These are phyloP conservation scores for Didymellaceae sp. DNA, from an alignment of 2,329 filamentous ascomycete species.

Conservation along the genomic window DNA sequence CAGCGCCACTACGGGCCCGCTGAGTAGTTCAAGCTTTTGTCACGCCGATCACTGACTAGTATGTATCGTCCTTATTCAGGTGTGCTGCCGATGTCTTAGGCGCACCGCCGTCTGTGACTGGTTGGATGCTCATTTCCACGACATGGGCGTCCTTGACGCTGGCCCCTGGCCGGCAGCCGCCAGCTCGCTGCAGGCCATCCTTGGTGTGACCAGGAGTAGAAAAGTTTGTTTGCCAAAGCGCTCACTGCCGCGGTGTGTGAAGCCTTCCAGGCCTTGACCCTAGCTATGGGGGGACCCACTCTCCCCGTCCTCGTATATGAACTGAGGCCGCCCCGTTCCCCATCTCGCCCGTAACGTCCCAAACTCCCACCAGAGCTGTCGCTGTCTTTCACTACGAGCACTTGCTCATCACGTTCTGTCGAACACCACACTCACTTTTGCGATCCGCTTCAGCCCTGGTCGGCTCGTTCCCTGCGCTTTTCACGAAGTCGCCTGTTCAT, in stretches of 20 bases:
- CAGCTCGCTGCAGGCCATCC: constrained; percentile 26
- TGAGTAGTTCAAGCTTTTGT: constrained; percentile 33
- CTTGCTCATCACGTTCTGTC: constrained; percentile 52
- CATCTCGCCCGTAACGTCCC: constrained; percentile 31
- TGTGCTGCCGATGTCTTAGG: constrained; percentile 17
- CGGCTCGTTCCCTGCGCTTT: constrained; percentile 49
- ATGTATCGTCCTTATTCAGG: constrained; percentile 16
- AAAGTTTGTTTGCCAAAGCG: constrained; percentile 34
- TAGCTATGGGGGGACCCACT: constrained; percentile 15
- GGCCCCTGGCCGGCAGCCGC: constrained; percentile 27
- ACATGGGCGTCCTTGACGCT: constrained; percentile 25
- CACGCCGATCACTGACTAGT: constrained; percentile 28
- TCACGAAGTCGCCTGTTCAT: constrained; percentile 43
- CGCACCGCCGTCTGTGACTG: constrained; percentile 19
- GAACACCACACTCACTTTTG: constrained; percentile 46
- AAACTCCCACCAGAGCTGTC: constrained; percentile 42
- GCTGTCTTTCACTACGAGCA: constrained; percentile 49
- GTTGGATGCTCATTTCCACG: constrained; percentile 11
- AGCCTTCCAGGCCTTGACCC: constrained; percentile 18
- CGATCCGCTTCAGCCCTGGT: constrained; percentile 52
- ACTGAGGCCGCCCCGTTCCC: constrained; percentile 30
- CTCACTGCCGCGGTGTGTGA: constrained; percentile 24
- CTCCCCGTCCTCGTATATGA: constrained; percentile 38
- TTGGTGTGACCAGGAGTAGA: constrained; percentile 32
- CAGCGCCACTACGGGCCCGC: constrained; percentile 23